Evolutionary conservation across 2,329 filamentous ascomycete genomes (phyloP).

Genomic region (Pestalotiopsis sp.): DNA sequence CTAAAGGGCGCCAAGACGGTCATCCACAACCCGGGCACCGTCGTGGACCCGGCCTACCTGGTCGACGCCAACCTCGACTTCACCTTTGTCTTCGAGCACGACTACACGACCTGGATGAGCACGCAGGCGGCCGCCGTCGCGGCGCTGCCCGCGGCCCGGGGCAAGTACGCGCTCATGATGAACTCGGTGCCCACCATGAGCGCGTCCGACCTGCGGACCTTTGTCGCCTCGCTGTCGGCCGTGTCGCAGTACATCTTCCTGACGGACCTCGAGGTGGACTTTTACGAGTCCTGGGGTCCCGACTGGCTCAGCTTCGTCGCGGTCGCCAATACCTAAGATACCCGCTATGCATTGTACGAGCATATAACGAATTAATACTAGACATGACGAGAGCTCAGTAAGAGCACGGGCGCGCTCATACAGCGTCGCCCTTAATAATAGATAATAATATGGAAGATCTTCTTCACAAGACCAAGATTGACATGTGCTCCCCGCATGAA

Average conservation of each 20-base stretch:
- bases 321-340: not conserved
- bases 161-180: not conserved
- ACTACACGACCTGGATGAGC: not conserved
- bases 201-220: not conserved
- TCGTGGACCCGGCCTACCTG: not conserved
- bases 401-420: not conserved
- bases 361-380: not conserved
- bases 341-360: not conserved
- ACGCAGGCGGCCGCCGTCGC: not conserved
- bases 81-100: conserved; percentile 1
- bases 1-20: not conserved
- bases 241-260: not conserved
- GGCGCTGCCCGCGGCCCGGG: not conserved
- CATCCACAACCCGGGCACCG: not conserved
- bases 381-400: not conserved
- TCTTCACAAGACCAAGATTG: too few relatives aligned
- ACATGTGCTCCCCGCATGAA: not conserved
- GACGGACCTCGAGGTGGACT: not conserved
- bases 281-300: not conserved
- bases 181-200: not conserved
- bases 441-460: too few relatives aligned
- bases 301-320: not conserved
- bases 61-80: not conserved
- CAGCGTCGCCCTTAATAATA: not conserved
- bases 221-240: not conserved